Conservation (phyloP, 305 asterid species). For the Ilex paraguariensis region DNA sequence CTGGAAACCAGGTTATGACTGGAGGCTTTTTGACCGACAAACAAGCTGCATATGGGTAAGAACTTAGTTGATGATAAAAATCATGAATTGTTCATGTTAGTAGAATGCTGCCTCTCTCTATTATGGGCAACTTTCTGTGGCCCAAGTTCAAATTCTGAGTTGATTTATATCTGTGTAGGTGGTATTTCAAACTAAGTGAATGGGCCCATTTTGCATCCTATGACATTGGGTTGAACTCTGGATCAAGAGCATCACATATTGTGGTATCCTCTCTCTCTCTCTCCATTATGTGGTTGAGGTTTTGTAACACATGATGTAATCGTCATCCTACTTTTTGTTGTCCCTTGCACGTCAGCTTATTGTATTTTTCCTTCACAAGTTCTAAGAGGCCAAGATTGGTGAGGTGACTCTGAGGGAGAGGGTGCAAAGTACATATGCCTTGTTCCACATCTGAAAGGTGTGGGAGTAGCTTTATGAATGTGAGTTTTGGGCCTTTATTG, state of each 20-base stretch:
- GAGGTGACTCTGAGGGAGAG: no score
- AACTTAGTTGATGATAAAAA: slow-evolving; percentile 17
- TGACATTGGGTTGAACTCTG: slow-evolving; percentile 96
- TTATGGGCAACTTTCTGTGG: slow-evolving; percentile 14
- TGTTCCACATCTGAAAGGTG: no score
- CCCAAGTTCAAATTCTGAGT: slow-evolving; percentile 10
- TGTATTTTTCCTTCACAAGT: no score
- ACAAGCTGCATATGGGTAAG: slow-evolving; percentile 96
- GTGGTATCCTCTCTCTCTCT: slow-evolving; percentile 47
- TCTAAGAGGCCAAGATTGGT: no score
- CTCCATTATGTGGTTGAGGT: not conserved
- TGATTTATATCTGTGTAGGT: slow-evolving; percentile 39
- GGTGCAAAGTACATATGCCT: no score
- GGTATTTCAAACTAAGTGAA: slow-evolving; percentile 98
- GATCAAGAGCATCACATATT: slow-evolving; percentile 88
- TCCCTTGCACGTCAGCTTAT: no score
- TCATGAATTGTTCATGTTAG: not conserved
- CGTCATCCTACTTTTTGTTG: not conserved
- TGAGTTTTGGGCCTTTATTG: no score
- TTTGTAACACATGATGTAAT: slow-evolving; percentile 6
- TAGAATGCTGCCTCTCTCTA: no score
- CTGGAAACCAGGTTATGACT: slow-evolving; percentile 93
- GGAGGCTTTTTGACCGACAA: slow-evolving; percentile 98
- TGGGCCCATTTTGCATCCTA: slow-evolving; percentile 95
- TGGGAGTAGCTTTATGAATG: no score